Conservation (phyloP, 2,329 filamentous ascomycete species). For the Microsporum ferrugineum region DNA sequence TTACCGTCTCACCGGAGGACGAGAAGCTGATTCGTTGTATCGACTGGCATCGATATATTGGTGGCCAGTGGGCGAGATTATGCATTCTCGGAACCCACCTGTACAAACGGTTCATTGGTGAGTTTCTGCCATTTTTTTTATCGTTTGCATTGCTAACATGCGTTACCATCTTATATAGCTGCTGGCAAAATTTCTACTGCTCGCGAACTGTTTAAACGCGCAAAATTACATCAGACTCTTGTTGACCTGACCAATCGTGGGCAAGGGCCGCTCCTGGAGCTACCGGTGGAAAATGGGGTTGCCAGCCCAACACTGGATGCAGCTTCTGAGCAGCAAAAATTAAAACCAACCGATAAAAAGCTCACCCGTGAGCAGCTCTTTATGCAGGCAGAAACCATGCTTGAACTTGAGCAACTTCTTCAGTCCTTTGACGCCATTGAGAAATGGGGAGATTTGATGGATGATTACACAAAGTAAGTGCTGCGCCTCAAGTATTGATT, state of each 20-base stretch:
- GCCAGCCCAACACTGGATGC: neutral
- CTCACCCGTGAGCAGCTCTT: slow-evolving; percentile 14
- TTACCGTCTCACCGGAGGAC: slow-evolving; percentile 44
- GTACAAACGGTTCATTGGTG: slow-evolving; percentile 78
- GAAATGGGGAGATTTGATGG: slow-evolving; percentile 48
- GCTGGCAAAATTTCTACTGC: slow-evolving; percentile 43
- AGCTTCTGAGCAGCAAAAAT: slow-evolving; percentile 5
- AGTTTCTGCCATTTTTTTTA: slow-evolving; percentile 31
- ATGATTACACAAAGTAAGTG: slow-evolving; percentile 33
- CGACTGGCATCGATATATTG: slow-evolving; percentile 69
- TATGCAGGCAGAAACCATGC: slow-evolving; percentile 43
- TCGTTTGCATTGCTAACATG: slow-evolving; percentile 8
- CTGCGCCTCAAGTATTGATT: neutral
- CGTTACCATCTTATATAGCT: slow-evolving; percentile 16
- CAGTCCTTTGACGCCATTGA: slow-evolving; percentile 57
- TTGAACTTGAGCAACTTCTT: slow-evolving; percentile 56
- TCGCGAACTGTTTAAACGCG: slow-evolving; percentile 40
- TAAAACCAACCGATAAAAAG: slow-evolving; percentile 16
- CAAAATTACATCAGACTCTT: slow-evolving; percentile 41
- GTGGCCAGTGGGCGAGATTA: slow-evolving; percentile 56
- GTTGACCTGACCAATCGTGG: slow-evolving; percentile 25
- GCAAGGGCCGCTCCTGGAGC: neutral
- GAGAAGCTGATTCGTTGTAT: slow-evolving; percentile 68
- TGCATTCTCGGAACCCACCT: slow-evolving; percentile 58
- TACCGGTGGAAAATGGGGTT: slow-evolving; percentile 18